Conservation (phyloP, 2,329 filamentous ascomycete species). For the Arthrobotrys entomopaga region DNA sequence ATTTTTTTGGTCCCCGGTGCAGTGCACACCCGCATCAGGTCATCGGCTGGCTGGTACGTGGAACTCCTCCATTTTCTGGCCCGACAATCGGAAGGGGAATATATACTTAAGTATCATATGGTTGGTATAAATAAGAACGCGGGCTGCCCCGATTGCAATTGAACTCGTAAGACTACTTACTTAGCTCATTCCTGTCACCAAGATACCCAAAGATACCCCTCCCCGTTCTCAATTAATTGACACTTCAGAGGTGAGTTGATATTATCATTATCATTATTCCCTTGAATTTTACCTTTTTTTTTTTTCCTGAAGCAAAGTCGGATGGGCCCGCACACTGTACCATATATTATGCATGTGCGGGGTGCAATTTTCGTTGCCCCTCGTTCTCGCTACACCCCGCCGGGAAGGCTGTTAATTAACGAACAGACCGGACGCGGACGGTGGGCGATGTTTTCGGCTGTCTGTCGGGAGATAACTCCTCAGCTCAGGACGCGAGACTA, state of each 20-base stretch:
- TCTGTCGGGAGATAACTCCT: neutral
- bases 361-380: slow-evolving; percentile 8
- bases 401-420: slow-evolving; percentile 16
- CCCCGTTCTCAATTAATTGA: neutral
- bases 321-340: too few species aligned
- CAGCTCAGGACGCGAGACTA: neutral
- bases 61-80: slow-evolving; percentile 14
- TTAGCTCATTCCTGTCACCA: neutral
- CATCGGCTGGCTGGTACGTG: slow-evolving; percentile 30
- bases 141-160: slow-evolving; percentile 22
- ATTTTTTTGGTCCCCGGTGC: slow-evolving; percentile 4
- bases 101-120: too few species aligned
- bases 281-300: neutral
- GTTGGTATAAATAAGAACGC: too few species aligned
- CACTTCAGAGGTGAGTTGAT: slow-evolving; percentile 7
- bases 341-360: slow-evolving; percentile 14
- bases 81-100: slow-evolving; percentile 3
- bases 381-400: slow-evolving; percentile 22
- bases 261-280: neutral
- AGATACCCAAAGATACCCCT: slow-evolving; percentile 1
- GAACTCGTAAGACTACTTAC: neutral
- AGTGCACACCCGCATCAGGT: slow-evolving; percentile 9
- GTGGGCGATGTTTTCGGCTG: slow-evolving; percentile 11
- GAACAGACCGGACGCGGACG: neutral
- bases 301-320: slow-evolving; percentile 1